These are phyloP conservation scores for Kwoniella mangroviensis DNA, from an alignment of 768 basidiomycete genomes.

Conservation along the genomic window DNA sequence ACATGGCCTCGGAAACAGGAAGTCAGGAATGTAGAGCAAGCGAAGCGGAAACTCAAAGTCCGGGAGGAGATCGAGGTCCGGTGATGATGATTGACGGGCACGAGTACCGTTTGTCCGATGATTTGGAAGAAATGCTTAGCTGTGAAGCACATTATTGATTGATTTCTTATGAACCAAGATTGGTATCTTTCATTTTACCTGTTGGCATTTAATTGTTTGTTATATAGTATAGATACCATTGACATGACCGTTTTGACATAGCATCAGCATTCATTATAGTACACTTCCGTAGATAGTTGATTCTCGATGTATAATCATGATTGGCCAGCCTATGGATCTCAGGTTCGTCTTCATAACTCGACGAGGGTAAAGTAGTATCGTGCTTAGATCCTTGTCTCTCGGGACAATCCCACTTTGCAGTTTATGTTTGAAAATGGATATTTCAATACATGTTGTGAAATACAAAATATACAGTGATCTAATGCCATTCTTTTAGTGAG, in stretches of 20 bases:
- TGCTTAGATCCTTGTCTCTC: too few species aligned
- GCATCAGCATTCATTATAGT: conserved; percentile 9
- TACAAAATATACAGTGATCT: too few species aligned
- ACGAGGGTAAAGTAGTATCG: too few species aligned
- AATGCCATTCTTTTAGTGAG: too few species aligned
- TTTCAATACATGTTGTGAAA: too few species aligned
- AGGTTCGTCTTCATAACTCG: too few species aligned
- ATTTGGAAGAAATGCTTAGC: neutral
- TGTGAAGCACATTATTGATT: neutral
- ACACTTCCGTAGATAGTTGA: neutral
- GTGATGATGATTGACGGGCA: neutral
- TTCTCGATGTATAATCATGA: conserved; percentile 1
- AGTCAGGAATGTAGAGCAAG: neutral
- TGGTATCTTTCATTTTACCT: neutral
- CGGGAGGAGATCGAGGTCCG: neutral
- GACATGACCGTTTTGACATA: conserved; percentile 1
- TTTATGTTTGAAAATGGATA: too few species aligned
- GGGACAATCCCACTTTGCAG: too few species aligned
- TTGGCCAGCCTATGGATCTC: too few species aligned
- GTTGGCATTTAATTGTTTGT: conserved; percentile 4
- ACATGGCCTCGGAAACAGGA: conserved; percentile 16
- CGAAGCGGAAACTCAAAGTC: conserved; percentile 1
- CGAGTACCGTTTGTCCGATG: neutral
- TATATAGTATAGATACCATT: neutral
- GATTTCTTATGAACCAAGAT: neutral